phyloP scores from a whole-genome alignment of 2,329 filamentous ascomycete genomes.

The Aspergillus glaucus region DNA sequence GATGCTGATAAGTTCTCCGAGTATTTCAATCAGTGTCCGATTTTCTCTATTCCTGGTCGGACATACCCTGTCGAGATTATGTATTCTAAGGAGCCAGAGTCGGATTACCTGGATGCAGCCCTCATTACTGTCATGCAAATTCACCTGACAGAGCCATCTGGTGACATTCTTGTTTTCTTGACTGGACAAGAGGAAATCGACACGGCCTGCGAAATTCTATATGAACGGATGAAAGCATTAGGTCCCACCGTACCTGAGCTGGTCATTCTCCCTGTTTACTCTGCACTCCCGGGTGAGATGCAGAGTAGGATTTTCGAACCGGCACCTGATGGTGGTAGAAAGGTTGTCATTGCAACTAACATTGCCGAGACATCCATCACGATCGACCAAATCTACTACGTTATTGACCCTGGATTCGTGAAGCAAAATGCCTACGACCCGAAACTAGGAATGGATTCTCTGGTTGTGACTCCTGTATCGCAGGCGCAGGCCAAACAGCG shows the following conservation, averaged over 20 bases:
- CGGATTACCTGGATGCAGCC: constrained; percentile 88
- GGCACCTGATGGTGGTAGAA: constrained; percentile 74
- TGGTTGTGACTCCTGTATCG: constrained; percentile 92
- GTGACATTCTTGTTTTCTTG: constrained; percentile 93
- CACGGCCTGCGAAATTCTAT: constrained; percentile 84
- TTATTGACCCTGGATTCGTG: constrained; percentile 93
- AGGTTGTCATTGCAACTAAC: constrained; percentile 96
- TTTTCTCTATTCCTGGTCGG: constrained; percentile 91
- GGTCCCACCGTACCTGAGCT: constrained; percentile 87
- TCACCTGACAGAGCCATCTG: constrained; percentile 82
- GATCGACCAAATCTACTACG: constrained; percentile 96
- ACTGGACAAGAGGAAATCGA: constrained; percentile 98
- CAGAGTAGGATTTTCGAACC: constrained; percentile 93
- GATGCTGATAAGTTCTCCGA: constrained; percentile 96
- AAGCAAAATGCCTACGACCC: constrained; percentile 97
- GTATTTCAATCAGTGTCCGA: constrained; percentile 93
- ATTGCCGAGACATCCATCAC: constrained; percentile 98
- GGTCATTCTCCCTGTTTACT: constrained; percentile 92
- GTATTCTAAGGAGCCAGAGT: constrained; percentile 90
- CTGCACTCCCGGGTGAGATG: constrained; percentile 85
- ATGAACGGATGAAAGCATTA: constrained; percentile 91
- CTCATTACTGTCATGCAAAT: constrained; percentile 98
- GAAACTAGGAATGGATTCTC: constrained; percentile 94
- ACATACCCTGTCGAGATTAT: constrained; percentile 95
- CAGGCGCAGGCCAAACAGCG: constrained; percentile 95